phyloP scores from a whole-genome alignment of 2,329 filamentous ascomycete genomes.

The Ophiognomonia clavigignenti-juglandacearum region DNA sequence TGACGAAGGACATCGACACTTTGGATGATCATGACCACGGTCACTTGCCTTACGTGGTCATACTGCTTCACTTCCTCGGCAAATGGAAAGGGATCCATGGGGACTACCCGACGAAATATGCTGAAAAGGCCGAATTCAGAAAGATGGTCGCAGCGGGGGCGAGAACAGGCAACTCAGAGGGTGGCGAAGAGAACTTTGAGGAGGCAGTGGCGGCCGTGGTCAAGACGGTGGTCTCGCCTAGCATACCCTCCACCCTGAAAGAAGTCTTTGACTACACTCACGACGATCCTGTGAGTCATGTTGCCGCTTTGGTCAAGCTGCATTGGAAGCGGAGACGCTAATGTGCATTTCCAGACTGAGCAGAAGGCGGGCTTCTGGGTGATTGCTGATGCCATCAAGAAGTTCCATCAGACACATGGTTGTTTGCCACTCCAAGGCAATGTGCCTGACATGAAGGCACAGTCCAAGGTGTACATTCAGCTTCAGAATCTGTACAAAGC shows the following conservation, averaged over 20 bases:
- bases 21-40: conserved; percentile 80
- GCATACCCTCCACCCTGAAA: conserved; percentile 63
- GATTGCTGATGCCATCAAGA: conserved; percentile 72
- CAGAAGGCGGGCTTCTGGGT: conserved; percentile 72
- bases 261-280: conserved; percentile 71
- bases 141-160: conserved; percentile 62
- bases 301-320: conserved; percentile 2
- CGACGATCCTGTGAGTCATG: conserved; percentile 46
- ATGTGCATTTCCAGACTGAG: conserved; percentile 30
- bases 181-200: conserved; percentile 94
- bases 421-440: conserved; percentile 79
- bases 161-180: conserved; percentile 70
- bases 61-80: conserved; percentile 78
- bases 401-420: conserved; percentile 69
- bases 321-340: conserved; percentile 10
- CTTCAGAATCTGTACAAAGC: conserved; percentile 90
- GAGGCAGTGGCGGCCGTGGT: conserved; percentile 85
- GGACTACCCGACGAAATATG: conserved; percentile 65
- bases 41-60: conserved; percentile 80
- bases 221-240: conserved; percentile 71
- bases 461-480: conserved; percentile 82
- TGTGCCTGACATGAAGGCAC: conserved; percentile 95
- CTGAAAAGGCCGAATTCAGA: conserved; percentile 82
- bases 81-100: conserved; percentile 74
- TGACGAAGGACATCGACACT: conserved; percentile 64